Base-by-base conservation (phyloP, 331 rosid species). In the Pyracantha coccinea region DNA sequence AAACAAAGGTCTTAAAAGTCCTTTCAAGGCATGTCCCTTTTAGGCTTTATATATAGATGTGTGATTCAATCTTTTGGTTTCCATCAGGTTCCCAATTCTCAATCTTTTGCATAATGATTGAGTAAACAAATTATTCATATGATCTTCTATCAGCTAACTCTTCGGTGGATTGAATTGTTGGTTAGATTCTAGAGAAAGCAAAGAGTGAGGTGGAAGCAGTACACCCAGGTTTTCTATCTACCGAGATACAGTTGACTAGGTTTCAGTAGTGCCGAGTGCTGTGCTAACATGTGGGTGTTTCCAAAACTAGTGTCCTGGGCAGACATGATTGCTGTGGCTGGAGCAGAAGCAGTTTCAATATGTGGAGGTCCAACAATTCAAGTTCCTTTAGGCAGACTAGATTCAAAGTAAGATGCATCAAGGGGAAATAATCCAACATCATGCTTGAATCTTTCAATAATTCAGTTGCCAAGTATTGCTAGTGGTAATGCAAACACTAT, bases 311-410 rank as follows among this genome's bases (percentile, higher is more conserved):
- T 89, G 52, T 92, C 97, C 21, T 95, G 97, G 97, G 93, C 96
- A 76, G 97, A 95, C 85, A 41, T 92, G 87, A 92, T 95, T 81
- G 87, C 97, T 58, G 89, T 92, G 74, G 99, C 97, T 44, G 97
- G 97, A 78, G 92, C 97, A 72, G 99, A 90, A 89, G 96, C 99
- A 52, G 90, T 95, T 73, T 89, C 96, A 66, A 2, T 92, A 69
- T 90, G 99, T 55, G 99, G 92, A 76, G 99, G 97, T 85, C 99
- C 97, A 65, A 38, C 83, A 50, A 95, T 95, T 74, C 88, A 82
- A 75, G 85, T 95, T 79, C 71, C 77, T 1, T 74, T 92, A 71
- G 97, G 97, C 75, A 90, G 99, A 82, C 79, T 84, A 78, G 99
- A 92, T 85, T 80, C 93, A 0, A 60, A 3, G 99, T 95, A 90